Conservation (phyloP, 2,329 filamentous ascomycete genomes). For the Epichloe sylvatica region DNA sequence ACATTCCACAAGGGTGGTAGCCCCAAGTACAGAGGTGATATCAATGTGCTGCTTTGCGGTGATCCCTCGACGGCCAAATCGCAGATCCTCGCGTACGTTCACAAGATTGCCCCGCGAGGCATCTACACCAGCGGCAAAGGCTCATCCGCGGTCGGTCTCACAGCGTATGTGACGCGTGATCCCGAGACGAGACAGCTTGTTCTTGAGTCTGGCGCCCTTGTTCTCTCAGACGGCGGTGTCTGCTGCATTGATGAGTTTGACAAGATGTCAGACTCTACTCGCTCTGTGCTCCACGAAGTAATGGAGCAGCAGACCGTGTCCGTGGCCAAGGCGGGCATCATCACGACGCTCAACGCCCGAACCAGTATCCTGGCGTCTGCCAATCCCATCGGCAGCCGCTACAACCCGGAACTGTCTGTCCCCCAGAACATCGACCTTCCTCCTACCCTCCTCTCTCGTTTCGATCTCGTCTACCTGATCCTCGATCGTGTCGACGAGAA, state of each 20-base stretch:
- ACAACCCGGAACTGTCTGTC: constrained; percentile 89
- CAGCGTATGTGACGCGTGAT: constrained; percentile 67
- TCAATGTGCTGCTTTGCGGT: constrained; percentile 92
- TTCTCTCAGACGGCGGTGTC: constrained; percentile 67
- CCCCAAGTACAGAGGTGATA: constrained; percentile 90
- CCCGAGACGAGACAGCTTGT: constrained; percentile 69
- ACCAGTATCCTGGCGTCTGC: constrained; percentile 93
- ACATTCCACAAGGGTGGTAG: constrained; percentile 92
- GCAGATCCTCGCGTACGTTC: constrained; percentile 83
- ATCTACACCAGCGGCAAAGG: constrained; percentile 74
- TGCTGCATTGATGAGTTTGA: constrained; percentile 80
- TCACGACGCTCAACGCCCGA: constrained; percentile 87
- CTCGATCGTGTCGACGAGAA: constrained; percentile 88
- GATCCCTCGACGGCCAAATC: constrained; percentile 96
- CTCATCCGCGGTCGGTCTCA: constrained; percentile 68
- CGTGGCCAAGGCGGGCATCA: constrained; percentile 84
- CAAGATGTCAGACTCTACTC: constrained; percentile 69
- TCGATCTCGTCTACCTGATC: constrained; percentile 93
- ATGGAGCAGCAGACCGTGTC: constrained; percentile 83
- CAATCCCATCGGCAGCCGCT: constrained; percentile 95
- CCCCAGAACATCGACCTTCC: constrained; percentile 97
- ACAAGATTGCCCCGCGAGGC: constrained; percentile 87
- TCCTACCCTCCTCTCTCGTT: constrained; percentile 85
- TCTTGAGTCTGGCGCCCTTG: constrained; percentile 65
- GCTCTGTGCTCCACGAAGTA: constrained; percentile 73